These are phyloP conservation scores for Gossypium trilobum DNA, from an alignment of 441 rosid species.

Conservation along the genomic window DNA sequence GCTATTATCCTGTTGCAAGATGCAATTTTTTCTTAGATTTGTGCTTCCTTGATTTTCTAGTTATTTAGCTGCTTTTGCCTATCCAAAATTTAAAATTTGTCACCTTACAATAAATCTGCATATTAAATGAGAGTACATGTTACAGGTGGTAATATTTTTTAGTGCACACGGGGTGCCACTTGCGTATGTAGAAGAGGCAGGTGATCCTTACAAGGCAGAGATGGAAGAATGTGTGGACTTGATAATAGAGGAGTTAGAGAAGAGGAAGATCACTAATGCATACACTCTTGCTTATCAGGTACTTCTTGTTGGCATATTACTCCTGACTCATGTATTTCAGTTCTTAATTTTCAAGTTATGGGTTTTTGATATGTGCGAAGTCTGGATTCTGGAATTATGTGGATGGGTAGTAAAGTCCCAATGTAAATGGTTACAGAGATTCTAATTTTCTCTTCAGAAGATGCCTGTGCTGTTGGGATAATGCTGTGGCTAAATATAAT, in stretches of 20 bases:
- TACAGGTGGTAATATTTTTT: slow-evolving; percentile 86
- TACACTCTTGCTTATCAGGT: slow-evolving; percentile 98
- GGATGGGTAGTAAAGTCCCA: not conserved
- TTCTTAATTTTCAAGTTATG: not conserved
- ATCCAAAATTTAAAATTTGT: not conserved
- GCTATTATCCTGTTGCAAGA: not conserved
- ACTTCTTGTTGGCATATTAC: slow-evolving; percentile 7
- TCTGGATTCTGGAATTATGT: not conserved
- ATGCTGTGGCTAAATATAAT: not conserved
- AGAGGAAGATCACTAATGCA: slow-evolving; percentile 57
- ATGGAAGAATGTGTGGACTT: slow-evolving; percentile 96
- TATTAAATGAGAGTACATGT: slow-evolving; percentile 20
- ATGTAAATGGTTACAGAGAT: not conserved
- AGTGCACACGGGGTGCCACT: slow-evolving; percentile 99
- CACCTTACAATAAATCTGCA: not conserved
- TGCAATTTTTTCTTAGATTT: not conserved
- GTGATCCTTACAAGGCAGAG: slow-evolving; percentile 99
- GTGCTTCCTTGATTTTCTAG: not conserved
- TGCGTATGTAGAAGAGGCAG: slow-evolving; percentile 97
- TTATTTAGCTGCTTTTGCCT: not conserved
- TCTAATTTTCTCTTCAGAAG: not conserved
- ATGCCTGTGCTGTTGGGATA: not conserved
- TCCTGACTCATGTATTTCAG: not conserved
- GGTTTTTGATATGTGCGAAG: not conserved
- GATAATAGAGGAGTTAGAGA: slow-evolving; percentile 90